Evolutionary conservation across 768 basidiomycete genomes (phyloP), one percentile per base, ranked within the genome.

Genomic region (Tremella mesenterica): DNA sequence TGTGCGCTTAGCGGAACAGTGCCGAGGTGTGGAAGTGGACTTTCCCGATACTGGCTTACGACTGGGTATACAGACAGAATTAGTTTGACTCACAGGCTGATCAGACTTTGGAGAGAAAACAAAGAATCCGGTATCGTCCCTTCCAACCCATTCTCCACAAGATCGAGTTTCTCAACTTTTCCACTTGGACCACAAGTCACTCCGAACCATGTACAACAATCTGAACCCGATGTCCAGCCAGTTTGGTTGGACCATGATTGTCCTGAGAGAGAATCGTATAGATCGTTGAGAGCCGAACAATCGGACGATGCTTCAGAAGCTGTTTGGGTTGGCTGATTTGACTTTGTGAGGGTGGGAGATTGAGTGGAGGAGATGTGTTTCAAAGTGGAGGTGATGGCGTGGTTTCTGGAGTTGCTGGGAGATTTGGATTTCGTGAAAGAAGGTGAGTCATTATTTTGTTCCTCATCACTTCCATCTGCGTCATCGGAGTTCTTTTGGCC

Each of bases 191-290:
- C 50, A 53, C 61, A 63, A 21, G 45, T 56, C 4, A 63, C 54
- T 0, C 61, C 61, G 27, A 25, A 63, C 61, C 61, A 63, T 16
- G 13, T 21, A 46, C 61, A 63, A 44, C 61, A 63, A n/a, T n/a
- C n/a, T 12, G 7, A 23, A 27, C 47, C 47, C 23, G 47, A 29
- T 8, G 36, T 36, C 59, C 59, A 60, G 4, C 59, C 59, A 27
- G 18, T 18, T 14, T 33, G 21, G 5, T 46, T 27, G 9, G 47
- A 30, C 47, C 47, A 48, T 23, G 47, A 29, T 4, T 18, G 14
- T 13, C 23, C 47, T 12, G 12, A 28, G 36, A 52, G n/a, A 20
- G 36, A 23, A 9, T 43, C 7, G 26, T 29, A 44, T 3, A 44
- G 28, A 14, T 23, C 12, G 4, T 10, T 21, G 16, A 44, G 28